Evolutionary conservation across 495 filamentous ascomycete genomes (phyloP), one percentile per base, ranked within the genome.

Genomic region (Aspergillus panamensis): DNA sequence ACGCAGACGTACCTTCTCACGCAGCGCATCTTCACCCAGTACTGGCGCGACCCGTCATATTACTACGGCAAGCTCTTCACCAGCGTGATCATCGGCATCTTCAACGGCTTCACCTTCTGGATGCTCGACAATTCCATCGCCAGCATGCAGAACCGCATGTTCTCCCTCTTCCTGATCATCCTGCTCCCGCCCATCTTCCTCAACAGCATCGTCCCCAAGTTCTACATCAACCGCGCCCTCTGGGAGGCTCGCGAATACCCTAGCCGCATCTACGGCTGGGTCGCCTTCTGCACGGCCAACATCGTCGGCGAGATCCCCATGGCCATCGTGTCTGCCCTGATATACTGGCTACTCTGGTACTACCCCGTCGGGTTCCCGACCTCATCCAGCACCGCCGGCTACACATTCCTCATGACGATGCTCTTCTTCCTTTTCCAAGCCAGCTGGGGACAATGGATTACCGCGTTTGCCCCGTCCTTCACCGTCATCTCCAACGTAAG

Each of bases 41-140:
- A 90, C 75, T 91, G 87, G 87, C 80, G 88, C 48, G 75, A 85
- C 57, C 75, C 82, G 55, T 87, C 81, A 44, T 91, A 95, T 77
- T 78, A 86, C 59, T 90, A 88, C 67, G 83, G 84, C 53, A 90
- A 90, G 69, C 74, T 90, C 33, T 89, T 90, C 72, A 79, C 84
- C 54, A 80, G 80, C 31, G 77, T 89, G 40, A 83, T 88, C 60
- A 81, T 87, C 51, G 84, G 85, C 39, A 83, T 86, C 55, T 85
- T 86, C 75, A 90, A 89, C 69, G 87, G 88, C n/a, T 94, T 95
- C 68, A 92, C 91, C 14, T 96, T 94, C 75, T 94, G 82, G 75
- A 77, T 85, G 63, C 77, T 93, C 8, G 86, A 87, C 13, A 74
- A 84, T 66, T 81, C 79, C 1, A 71, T 89, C 3, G 75, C 80